Evolutionary conservation across 768 basidiomycete species (phyloP).

Genomic region (Leccinum obscurum): DNA sequence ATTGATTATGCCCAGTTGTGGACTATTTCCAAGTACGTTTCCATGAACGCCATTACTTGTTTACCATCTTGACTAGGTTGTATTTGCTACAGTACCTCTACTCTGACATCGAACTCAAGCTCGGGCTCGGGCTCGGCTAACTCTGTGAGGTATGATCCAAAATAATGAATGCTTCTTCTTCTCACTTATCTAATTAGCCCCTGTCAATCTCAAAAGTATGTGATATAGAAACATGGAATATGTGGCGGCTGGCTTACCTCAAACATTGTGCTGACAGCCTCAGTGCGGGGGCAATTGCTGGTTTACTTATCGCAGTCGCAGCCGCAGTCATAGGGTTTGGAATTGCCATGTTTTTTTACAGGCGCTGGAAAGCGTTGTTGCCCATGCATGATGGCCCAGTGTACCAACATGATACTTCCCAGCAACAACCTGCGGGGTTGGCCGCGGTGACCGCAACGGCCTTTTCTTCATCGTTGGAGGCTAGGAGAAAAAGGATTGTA

Average conservation of each 20-base stretch:
- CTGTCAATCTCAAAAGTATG: constrained; percentile 15
- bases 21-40: constrained; percentile 20
- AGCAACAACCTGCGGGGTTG: constrained; percentile 3
- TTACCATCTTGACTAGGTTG: neutral
- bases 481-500: constrained; percentile 15
- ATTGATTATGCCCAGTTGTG: constrained; percentile 37
- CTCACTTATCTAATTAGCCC: neutral
- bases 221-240: neutral
- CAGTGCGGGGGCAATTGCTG: constrained; percentile 25
- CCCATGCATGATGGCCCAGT: constrained; percentile 11
- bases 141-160: constrained; percentile 5
- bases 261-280: constrained; percentile 11
- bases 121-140: neutral
- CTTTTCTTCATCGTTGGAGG: constrained; percentile 23
- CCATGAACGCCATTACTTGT: neutral
- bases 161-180: neutral
- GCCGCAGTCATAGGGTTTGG: constrained; percentile 14
- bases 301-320: constrained; percentile 18
- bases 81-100: constrained; percentile 1
- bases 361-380: constrained; percentile 29
- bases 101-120: too few species aligned
- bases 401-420: constrained; percentile 13
- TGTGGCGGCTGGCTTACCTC: neutral
- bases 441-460: constrained; percentile 6
- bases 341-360: constrained; percentile 27